Conservation (phyloP, 108 stramenopile species). For the Cyclotella distinguenda region DNA sequence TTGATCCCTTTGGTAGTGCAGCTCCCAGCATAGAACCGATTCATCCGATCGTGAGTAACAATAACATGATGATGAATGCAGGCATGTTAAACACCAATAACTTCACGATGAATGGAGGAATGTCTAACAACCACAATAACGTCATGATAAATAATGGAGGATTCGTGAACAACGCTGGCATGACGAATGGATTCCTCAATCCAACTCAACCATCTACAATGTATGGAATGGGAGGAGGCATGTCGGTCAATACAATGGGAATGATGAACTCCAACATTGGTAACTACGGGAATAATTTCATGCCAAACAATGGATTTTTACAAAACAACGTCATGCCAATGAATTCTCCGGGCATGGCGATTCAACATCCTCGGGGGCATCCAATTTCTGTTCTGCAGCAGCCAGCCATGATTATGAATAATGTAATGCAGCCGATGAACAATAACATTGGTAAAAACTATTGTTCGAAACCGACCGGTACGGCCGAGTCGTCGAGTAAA, state of each 20-base stretch:
- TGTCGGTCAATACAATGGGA: constrained; percentile 7
- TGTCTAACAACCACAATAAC: neutral
- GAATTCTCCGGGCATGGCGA: neutral
- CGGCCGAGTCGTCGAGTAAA: constrained; percentile 4
- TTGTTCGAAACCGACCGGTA: constrained; percentile 8
- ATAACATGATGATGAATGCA: constrained; percentile 15
- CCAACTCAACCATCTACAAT: too few species aligned
- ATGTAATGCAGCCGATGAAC: constrained; percentile 33
- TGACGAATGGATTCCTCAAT: too few species aligned
- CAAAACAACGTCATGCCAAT: constrained; percentile 1
- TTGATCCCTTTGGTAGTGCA: constrained; percentile 38
- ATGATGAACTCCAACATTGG: constrained; percentile 47
- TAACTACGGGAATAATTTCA: constrained; percentile 4
- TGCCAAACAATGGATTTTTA: constrained; percentile 18
- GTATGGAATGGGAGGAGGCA: constrained; percentile 17
- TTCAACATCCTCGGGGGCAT: neutral
- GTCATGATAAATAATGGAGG: neutral
- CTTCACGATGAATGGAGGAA: constrained; percentile 27
- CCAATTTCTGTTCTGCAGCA: constrained; percentile 2
- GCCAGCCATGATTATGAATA: constrained; percentile 21
- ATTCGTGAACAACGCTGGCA: too few species aligned
- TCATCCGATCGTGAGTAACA: constrained; percentile 31
- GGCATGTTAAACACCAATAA: constrained; percentile 11
- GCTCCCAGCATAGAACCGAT: constrained; percentile 9
- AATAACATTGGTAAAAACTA: constrained; percentile 30